Evolutionary conservation across 805 yeast species (phyloP), one percentile per base, ranked within the genome.

Genomic region (Candida lessepsii): DNA sequence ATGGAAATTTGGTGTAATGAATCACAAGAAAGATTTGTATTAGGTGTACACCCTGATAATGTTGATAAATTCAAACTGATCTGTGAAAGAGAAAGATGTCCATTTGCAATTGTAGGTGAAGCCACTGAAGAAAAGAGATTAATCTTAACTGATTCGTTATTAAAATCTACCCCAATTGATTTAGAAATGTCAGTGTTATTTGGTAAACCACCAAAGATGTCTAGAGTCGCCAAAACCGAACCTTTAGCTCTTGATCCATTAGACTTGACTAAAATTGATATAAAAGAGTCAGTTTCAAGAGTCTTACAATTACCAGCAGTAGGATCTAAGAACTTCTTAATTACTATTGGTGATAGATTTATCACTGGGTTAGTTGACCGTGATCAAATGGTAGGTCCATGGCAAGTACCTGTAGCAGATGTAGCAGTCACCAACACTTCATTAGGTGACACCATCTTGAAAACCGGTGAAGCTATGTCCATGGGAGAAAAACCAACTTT

Each of bases 1-100:
- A 87, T 93, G 96, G 99, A 93, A 71, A 88, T 93, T 49, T 93
- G 99, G 99, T 93, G 99, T 78, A 91, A 95, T 56, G 99, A 93
- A 68, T 93, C 98, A 2, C 99, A 93, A 70, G 99, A 93, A 66
- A 82, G 99, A 64, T 93, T 90, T 55, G 99, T 93, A 17, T 66
- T 93, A 53, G 98, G 96, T 50, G 95, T 93, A 47, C 76, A 88
- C 11, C 86, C 86, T 40, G 81, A 79, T 46, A 86, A 89, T 58
- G 66, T 91, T 44, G 77, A 77, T 5, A 51, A 70, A 16, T 93
- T 93, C 67, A 77, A 79, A 56, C 76, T 73, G 40, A 83, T 93
- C 40, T 93, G 98, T 73, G 78, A 77, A 54, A 84, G 99, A 64
- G 99, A 93, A 73, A 83, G 98, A 66, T 95, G 96, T 46, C 93